Evolutionary conservation across 495 filamentous ascomycete genomes (phyloP), one percentile per base, ranked within the genome.

Genomic region (Aspergillus panamensis): DNA sequence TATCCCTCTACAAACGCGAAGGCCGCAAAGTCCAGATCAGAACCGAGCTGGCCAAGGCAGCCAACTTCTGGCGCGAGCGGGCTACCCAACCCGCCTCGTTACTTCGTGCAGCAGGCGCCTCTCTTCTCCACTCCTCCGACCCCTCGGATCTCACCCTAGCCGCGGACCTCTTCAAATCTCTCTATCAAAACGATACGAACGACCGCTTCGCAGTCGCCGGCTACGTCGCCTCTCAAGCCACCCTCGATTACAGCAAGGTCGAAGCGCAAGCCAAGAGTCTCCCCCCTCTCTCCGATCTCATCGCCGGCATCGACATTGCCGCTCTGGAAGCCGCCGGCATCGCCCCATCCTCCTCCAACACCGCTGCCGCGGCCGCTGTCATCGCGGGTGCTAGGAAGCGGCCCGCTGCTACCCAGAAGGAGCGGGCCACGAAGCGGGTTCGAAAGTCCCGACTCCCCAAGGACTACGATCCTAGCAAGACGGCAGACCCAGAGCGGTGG

Each of bases 401-500:
- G 16, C 59, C 79, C 12, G 74, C 81, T 14, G 74, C 81, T 14
- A 78, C 82, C 1, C 73, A 75, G n/a, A 77, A 78, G 35, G 73
- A 64, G 6, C 70, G 73, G 29, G 72, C 71, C 3, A 83, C 82
- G 65, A 91, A 89, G 66, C 86, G 86, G 57, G 76, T 85, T 52
- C 80, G 86, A 48, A 87, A 87, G 66, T 82, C 77, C 8, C 74
- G 80, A 42, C 76, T 96, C 50, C 91, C 92, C 17, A 92, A 92
- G 74, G 82, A 90, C 65, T 92, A 86, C 63, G 90, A 86, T 58
- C 71, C 80, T 35, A 81, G 75, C 63, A 96, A 91, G 79, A 83
- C 82, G 44, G 77, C 88, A 6, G 94, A 97, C 66, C 87, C 89
- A 1, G 95, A 99, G 73, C 76, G 94, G 48, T 99, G 94, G 94